Percentiles rank a stretch among this genome's conserved stretches.
phyloP scores from a whole-genome alignment of 805 yeast genomes.

The Yamadazyma takamatsuzukensis region DNA sequence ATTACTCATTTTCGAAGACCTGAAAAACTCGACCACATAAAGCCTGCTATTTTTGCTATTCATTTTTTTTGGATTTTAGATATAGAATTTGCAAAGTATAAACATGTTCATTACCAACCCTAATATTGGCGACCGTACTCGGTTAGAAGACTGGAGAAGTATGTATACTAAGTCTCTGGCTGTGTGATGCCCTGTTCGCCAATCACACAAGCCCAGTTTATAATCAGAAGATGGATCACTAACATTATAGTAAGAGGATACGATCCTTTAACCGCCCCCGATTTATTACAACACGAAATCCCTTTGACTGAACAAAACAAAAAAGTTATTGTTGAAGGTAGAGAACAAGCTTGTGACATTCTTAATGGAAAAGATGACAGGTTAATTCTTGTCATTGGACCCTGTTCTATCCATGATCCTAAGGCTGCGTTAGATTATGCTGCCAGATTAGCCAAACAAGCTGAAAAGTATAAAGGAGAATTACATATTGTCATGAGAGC shows the following conservation, averaged over 20 bases:
- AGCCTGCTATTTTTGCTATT: no score
- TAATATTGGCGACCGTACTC: constrained; percentile 76
- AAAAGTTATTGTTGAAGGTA: constrained; percentile 68
- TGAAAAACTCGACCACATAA: no score
- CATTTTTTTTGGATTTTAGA: no score
- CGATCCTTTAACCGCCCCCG: constrained; percentile 94
- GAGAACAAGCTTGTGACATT: constrained; percentile 74
- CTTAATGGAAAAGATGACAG: constrained; percentile 78
- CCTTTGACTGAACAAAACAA: constrained; percentile 57
- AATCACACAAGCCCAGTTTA: constrained; percentile 1
- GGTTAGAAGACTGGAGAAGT: constrained; percentile 55
- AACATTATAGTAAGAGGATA: constrained; percentile 57
- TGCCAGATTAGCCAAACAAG: constrained; percentile 55
- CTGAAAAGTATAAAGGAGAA: constrained; percentile 71
- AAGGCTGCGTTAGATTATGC: constrained; percentile 89
- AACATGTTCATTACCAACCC: constrained; percentile 81
- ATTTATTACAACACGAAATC: constrained; percentile 78
- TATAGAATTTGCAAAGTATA: no score
- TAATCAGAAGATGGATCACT: constrained; percentile 2
- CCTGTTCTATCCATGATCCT: constrained; percentile 94
- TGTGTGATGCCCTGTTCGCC: constrained; percentile 1
- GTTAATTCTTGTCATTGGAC: constrained; percentile 85
- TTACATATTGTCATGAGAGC: constrained; percentile 93
- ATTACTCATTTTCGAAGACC: no score
- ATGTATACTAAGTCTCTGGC: constrained; percentile 18